Base-by-base conservation (phyloP, 768 basidiomycete species). In the Hygrocybe coccinea region DNA sequence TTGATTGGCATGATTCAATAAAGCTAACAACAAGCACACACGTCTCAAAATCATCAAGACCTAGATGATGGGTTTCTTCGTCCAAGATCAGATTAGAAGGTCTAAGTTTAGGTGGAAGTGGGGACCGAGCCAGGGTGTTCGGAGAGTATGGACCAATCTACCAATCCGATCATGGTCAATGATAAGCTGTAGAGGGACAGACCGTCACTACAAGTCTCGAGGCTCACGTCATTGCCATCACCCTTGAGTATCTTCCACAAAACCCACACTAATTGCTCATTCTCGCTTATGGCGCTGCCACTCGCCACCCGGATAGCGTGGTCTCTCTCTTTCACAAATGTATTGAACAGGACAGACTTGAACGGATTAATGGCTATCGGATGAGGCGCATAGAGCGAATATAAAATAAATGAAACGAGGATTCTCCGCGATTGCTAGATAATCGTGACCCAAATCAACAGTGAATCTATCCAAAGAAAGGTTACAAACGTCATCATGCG, bases 181-280 rank as follows among this genome's bases (percentile, higher is more conserved):
- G 54, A 43, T 34, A n/a, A 39, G 44, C 56, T 39, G 59, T 15
- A 46, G 49, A 53, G 12, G 11, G 55, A 25, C 22, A 33, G 25
- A 56, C 47, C 14, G 11, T 53, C 8, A 9, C 3, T 36, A n/a
- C 7, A 25, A 11, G 19, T 17, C 22, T 11, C 11, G 9, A 21
- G n/a, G 76, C 83, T 61, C 59, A 89, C 89, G 75, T 91, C 88
- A 57, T 82, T 84, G 17, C 89, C 89, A 65, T 90, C 87, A 51
- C 89, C 89, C 67, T 83, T 87, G 53, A 91, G 72, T 55, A 91
- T 87, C 71, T 91, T 91, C 88, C 88, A 91, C 57, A 91, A 74
- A 43, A 91, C 89, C 87, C 89, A 91, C 37, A 90, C 86, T 48
- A 91, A 73, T 63, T 89, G 89, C 64, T 90, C 88, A 66, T 83